Evolutionary conservation across 345 rosid species (phyloP), one percentile per base, ranked within the genome.

Genomic region (Populus pruinosa): DNA sequence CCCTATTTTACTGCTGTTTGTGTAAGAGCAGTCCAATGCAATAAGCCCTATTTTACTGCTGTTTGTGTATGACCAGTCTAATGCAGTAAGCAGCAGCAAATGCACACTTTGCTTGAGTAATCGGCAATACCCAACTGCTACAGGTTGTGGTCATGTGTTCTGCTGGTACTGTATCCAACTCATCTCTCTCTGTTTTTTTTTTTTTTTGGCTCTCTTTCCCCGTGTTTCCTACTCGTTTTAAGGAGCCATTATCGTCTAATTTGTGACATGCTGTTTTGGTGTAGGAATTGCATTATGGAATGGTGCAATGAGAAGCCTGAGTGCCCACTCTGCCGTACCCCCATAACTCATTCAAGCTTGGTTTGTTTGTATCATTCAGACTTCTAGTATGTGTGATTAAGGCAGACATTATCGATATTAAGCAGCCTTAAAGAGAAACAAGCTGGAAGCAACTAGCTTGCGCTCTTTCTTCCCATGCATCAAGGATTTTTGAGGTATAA

Each of bases 291-390:
- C 87, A 92, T 96, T 47, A 93, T 92, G 92, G 98, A 93, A 73
- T 93, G 99, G 98, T 93, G 99, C 87, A 93, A 96, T 25, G 99
- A 96, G 81, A 96, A 93, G 89, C 97, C 91, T 0, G 98, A 93
- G 79, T 96, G 99, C 76, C 98, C 99, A 18, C 91, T 96, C 29
- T 96, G 97, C 85, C 97, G 98, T 14, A 87, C 97, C 9, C 90
- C 96, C 9, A 86, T 93, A 25, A 87, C 94, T 38, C 98, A 93
- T 81, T 91, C 98, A 66, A 88, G 93, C 84, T 79, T 94, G 44
- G 98, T 94, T 39, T 93, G 94, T 78, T 80, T 93, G 73, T 92
- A 91, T 73, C 93, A 93, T 78, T 96, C 98, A 25, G 96, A 96
- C 67, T 96, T 93, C 83, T 95, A 86, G 86, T 64, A 65, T 12